phyloP scores from a whole-genome alignment of 805 yeast species.

The Starmerella bacillaris region DNA sequence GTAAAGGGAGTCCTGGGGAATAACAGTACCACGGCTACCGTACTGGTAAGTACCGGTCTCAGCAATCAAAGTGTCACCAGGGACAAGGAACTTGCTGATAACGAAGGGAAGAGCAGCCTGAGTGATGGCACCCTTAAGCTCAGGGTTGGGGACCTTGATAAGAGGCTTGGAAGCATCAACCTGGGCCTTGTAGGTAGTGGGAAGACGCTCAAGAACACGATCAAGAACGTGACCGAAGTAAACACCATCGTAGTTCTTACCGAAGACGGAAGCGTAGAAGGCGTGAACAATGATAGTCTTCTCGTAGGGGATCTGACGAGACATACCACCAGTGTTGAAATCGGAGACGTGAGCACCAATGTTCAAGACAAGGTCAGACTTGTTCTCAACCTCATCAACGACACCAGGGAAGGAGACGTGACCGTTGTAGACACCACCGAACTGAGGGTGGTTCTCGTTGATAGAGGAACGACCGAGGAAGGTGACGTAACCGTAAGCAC shows the following conservation, averaged over 20 bases:
- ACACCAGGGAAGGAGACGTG: constrained; percentile 33
- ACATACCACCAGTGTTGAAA: constrained; percentile 49
- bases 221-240: constrained; percentile 36
- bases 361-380: constrained; percentile 49
- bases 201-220: constrained; percentile 25
- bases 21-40: constrained; percentile 47
- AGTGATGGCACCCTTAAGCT: constrained; percentile 25
- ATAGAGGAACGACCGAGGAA: constrained; percentile 54
- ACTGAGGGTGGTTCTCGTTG: constrained; percentile 49
- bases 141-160: constrained; percentile 16
- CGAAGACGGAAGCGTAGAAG: constrained; percentile 33
- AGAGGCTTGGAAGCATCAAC: constrained; percentile 14
- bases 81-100: constrained; percentile 31
- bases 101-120: constrained; percentile 24
- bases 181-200: constrained; percentile 20
- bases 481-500: constrained; percentile 41
- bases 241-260: constrained; percentile 26
- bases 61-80: constrained; percentile 52
- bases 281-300: constrained; percentile 35
- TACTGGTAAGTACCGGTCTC: constrained; percentile 78
- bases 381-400: constrained; percentile 29
- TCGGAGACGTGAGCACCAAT: constrained; percentile 55
- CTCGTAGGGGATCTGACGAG: constrained; percentile 31
- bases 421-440: constrained; percentile 61
- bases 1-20: constrained; percentile 35